Conservation (phyloP, 2,329 filamentous ascomycete genomes). For the Alternaria sp. region DNA sequence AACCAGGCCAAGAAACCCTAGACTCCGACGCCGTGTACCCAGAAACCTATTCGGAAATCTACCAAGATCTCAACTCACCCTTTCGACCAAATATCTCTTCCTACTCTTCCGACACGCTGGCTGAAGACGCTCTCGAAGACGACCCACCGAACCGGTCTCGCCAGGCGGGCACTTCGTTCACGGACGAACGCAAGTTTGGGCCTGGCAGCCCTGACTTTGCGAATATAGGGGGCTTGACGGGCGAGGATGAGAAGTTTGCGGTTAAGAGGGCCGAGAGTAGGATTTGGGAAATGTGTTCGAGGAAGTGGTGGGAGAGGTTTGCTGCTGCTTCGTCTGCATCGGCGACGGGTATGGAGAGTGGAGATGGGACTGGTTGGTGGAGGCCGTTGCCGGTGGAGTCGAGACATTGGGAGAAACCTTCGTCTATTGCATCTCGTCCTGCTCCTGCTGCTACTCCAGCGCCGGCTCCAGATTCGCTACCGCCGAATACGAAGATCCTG, state of each 20-base stretch:
- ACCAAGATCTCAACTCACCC: slow-evolving; percentile 76
- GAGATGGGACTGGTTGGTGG: slow-evolving; percentile 65
- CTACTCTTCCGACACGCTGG: slow-evolving; percentile 56
- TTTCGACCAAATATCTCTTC: slow-evolving; percentile 80
- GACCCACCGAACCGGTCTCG: slow-evolving; percentile 54
- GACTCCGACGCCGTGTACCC: slow-evolving; percentile 63
- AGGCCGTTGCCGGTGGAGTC: slow-evolving; percentile 68
- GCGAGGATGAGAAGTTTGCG: slow-evolving; percentile 81
- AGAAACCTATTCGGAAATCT: slow-evolving; percentile 75
- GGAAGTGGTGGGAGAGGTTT: slow-evolving; percentile 73
- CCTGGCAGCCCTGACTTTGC: slow-evolving; percentile 64
- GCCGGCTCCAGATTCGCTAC: neutral
- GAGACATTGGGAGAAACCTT: slow-evolving; percentile 67
- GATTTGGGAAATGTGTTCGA: slow-evolving; percentile 83
- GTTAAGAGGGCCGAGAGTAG: slow-evolving; percentile 78
- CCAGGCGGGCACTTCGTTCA: slow-evolving; percentile 29
- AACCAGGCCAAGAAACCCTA: slow-evolving; percentile 7
- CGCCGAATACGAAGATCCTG: slow-evolving; percentile 23
- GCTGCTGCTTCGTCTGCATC: slow-evolving; percentile 68
- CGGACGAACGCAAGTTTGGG: slow-evolving; percentile 33
- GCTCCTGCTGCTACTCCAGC: neutral
- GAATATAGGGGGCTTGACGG: slow-evolving; percentile 72
- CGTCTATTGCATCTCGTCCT: neutral
- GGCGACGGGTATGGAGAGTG: slow-evolving; percentile 53
- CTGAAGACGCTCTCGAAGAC: slow-evolving; percentile 57